Evolutionary conservation across 2,329 filamentous ascomycete species (phyloP).

Genomic region (Uncinocarpus reesii): DNA sequence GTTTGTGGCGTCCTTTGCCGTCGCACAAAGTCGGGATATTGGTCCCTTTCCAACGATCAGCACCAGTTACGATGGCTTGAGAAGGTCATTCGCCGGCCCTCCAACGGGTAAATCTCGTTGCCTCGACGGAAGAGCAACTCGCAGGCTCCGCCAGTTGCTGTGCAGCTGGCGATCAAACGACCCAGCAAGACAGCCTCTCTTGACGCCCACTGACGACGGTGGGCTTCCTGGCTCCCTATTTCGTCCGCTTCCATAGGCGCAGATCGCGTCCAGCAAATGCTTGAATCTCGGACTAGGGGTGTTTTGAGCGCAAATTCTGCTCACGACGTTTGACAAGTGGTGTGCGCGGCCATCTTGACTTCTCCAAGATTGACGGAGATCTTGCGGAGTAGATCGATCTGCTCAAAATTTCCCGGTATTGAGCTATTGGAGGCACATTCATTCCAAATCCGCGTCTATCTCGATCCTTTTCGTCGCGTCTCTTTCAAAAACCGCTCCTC

Average conservation of each 20-base stretch:
- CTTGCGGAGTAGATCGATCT: background rate
- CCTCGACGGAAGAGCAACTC: too few relatives aligned
- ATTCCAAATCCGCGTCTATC: too few relatives aligned
- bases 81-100: background rate
- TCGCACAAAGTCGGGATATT: slow-evolving; percentile 11
- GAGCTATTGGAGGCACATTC: too few relatives aligned
- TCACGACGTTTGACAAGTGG: background rate
- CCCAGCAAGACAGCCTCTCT: background rate
- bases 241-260: background rate
- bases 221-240: background rate
- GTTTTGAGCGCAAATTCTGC: background rate
- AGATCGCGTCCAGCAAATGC: background rate
- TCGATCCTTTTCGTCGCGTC: too few relatives aligned
- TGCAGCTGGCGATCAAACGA: background rate
- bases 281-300: background rate
- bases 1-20: slow-evolving; percentile 7
- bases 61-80: background rate
- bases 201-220: background rate
- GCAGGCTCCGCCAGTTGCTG: background rate
- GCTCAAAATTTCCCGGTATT: too few relatives aligned
- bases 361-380: background rate
- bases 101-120: too few relatives aligned
- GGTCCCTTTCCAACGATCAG: slow-evolving; percentile 6
- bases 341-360: too few relatives aligned
- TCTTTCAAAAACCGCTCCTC: too few relatives aligned